Conservation (phyloP, 768 basidiomycete species). For the Roridomyces roridus region DNA sequence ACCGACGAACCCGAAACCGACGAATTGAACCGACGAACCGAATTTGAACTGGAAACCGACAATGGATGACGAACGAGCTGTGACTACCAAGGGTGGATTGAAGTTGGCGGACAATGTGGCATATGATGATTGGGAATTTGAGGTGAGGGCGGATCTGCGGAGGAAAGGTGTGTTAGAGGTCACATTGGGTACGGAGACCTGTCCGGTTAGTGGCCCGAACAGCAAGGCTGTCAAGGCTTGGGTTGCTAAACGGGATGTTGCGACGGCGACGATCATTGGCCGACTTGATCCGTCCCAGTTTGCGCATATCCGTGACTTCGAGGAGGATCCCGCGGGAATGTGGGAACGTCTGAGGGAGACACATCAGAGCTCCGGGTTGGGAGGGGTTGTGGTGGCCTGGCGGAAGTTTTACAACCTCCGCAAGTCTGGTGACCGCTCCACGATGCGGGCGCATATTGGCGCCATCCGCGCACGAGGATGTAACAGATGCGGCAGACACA, state of each 20-base stretch:
- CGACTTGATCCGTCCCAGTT: slow-evolving; percentile 14
- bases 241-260: slow-evolving; percentile 5
- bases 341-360: slow-evolving; percentile 7
- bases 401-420: background rate
- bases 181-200: background rate
- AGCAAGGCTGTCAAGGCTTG: slow-evolving; percentile 16
- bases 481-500: too few relatives aligned
- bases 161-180: background rate
- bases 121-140: slow-evolving; percentile 13
- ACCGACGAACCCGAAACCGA: too few relatives aligned
- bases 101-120: too few relatives aligned
- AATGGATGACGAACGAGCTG: too few relatives aligned
- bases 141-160: background rate
- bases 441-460: slow-evolving; percentile 13
- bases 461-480: too few relatives aligned
- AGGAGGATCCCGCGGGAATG: slow-evolving; percentile 15
- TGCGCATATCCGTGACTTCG: slow-evolving; percentile 9
- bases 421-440: background rate
- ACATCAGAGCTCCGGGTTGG: slow-evolving; percentile 4
- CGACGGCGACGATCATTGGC: slow-evolving; percentile 5
- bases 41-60: too few relatives aligned
- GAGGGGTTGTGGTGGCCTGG: slow-evolving; percentile 3
- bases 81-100: too few relatives aligned
- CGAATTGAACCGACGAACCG: too few relatives aligned
- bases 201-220: background rate